These are phyloP conservation scores for Omphalotus guepiniiformis DNA, from an alignment of 768 basidiomycete genomes.

Conservation along the genomic window DNA sequence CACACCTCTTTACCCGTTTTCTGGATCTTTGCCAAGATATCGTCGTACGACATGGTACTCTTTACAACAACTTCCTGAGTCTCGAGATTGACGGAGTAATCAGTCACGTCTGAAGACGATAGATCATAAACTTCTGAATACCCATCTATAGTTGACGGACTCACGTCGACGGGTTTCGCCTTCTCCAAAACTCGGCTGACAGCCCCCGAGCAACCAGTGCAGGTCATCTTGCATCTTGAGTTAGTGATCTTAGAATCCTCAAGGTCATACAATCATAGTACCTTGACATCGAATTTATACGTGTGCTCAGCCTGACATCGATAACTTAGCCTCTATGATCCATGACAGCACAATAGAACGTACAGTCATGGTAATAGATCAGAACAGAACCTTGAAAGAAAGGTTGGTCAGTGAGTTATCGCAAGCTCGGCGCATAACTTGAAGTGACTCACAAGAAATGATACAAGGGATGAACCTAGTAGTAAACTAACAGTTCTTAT, in stretches of 20 bases:
- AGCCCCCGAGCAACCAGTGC: constrained; percentile 82
- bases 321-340: too few species aligned
- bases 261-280: constrained; percentile 20
- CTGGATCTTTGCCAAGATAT: constrained; percentile 67
- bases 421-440: too few species aligned
- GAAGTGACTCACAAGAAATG: too few species aligned
- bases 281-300: constrained; percentile 87
- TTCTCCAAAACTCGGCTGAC: constrained; percentile 71
- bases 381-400: too few species aligned
- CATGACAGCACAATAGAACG: too few species aligned
- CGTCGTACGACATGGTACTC: constrained; percentile 57
- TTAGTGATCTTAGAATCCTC: background rate
- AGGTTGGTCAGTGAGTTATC: too few species aligned
- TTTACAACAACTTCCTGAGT: constrained; percentile 77
- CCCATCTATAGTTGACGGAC: background rate
- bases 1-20: constrained; percentile 90
- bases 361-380: too few species aligned
- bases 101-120: constrained; percentile 43
- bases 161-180: constrained; percentile 43
- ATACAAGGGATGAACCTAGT: too few species aligned
- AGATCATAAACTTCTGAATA: background rate
- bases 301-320: constrained; percentile 37
- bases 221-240: constrained; percentile 65
- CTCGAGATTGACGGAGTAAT: constrained; percentile 59
- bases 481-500: too few species aligned